Conservation (phyloP, 2,329 filamentous ascomycete species). For the Bipolaris gigantea region DNA sequence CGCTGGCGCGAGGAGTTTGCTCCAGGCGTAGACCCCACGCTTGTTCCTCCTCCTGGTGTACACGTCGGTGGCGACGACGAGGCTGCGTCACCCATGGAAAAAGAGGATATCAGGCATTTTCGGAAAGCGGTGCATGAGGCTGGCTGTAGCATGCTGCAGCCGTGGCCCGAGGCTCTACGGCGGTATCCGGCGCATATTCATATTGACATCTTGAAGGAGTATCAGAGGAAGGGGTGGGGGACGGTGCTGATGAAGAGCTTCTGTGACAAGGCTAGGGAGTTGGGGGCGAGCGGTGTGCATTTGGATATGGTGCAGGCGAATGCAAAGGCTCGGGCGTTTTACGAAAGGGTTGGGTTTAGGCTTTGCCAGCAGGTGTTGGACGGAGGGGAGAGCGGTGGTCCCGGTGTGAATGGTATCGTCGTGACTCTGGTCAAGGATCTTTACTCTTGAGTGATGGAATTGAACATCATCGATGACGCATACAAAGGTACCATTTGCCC, state of each 20-base stretch:
- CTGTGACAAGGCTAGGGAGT: conserved; percentile 22
- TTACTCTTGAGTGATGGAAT: conserved; percentile 2
- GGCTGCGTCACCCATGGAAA: conserved; percentile 21
- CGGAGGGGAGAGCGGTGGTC: conserved; percentile 30
- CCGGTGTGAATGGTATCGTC: conserved; percentile 27
- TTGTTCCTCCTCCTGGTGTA: conserved; percentile 19
- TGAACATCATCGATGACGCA: not conserved
- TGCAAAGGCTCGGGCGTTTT: conserved; percentile 31
- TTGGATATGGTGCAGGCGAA: conserved; percentile 43
- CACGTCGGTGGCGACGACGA: conserved; percentile 7
- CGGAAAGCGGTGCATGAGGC: conserved; percentile 23
- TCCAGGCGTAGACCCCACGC: conserved; percentile 23
- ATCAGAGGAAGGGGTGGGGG: conserved; percentile 40
- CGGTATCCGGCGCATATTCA: conserved; percentile 45
- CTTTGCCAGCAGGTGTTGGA: conserved; percentile 31
- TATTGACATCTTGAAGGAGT: conserved; percentile 42
- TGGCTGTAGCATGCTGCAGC: conserved; percentile 30
- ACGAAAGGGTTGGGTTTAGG: conserved; percentile 31
- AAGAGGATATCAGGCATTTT: conserved; percentile 20
- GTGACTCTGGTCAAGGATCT: conserved; percentile 30
- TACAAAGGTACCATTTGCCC: not conserved
- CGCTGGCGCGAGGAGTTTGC: conserved; percentile 35
- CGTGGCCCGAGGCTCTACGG: conserved; percentile 20
- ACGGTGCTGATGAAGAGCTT: conserved; percentile 31
- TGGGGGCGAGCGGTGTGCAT: conserved; percentile 39